Evolutionary conservation across 2,329 filamentous ascomycete genomes (phyloP), one percentile per base, ranked within the genome.

Genomic region (Westerdykella ornata): DNA sequence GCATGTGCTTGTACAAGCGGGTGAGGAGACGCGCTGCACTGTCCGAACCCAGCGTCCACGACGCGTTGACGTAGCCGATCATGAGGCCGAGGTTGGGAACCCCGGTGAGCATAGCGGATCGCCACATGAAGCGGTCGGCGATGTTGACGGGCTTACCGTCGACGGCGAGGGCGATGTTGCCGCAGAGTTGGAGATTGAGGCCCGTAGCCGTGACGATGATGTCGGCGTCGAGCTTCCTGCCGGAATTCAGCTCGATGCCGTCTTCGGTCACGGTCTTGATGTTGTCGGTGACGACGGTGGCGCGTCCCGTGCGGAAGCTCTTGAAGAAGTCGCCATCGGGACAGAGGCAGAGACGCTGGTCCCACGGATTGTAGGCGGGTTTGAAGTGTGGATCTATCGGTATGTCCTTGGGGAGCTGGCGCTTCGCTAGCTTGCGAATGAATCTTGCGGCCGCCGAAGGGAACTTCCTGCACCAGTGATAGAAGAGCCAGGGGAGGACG

Each of bases 301-400:
- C 74, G 41, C 71, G 72, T 22, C 75, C 76, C 1, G 63, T 56
- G 13, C 69, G 68, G 14, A 81, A 65, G 26, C 68, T 65, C 16
- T 69, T 58, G 66, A 76, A 81, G 59, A 80, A 80, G 54, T 81
- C 78, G 15, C 73, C 75, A 41, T 79, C 72, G 0, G 76, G 75
- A n/a, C 68, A 81, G 45, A 87, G 69, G 54, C 87, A 92, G 6
- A 92, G 68, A 0, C 88, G 78, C 61, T 94, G 86, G 41, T 88
- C 75, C 73, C 85, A 74, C 2, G 71, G 71, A 41, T 69, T 68
- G 58, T 74, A 74, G 11, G 48, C 54, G 0, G 72, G 72, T 4
- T 68, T 67, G 57, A 74, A 72, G 48, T 73, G 62, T 0, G 68
- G 69, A 38, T 72, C 68, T 40, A 65, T 51, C 5, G 60, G 57